A percentile compares a stretch with the other conserved stretches of the same genome.
These are phyloP conservation scores for Buxus sempervirens DNA, from an alignment of 164 flowering plant genomes.

Conservation along the genomic window DNA sequence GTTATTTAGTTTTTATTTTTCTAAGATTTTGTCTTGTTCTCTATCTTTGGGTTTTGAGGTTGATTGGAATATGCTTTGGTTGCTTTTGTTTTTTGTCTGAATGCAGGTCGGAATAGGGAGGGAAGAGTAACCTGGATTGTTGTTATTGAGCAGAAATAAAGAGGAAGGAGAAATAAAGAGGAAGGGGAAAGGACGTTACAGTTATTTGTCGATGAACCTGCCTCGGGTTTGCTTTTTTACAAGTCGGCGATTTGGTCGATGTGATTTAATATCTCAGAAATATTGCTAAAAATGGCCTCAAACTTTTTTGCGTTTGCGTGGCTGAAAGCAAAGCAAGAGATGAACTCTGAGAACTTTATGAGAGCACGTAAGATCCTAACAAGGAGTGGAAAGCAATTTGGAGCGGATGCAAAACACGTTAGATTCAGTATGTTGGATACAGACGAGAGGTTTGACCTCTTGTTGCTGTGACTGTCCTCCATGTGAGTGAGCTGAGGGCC, in stretches of 20 bases:
- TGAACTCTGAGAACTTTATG: conserved; percentile 45
- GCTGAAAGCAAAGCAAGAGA: conserved; percentile 40
- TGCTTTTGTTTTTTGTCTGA: not conserved
- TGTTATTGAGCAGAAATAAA: not conserved
- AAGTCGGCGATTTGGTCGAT: too few species aligned
- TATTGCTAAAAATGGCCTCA: too few species aligned
- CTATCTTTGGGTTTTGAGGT: not conserved
- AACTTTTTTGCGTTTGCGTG: conserved; percentile 78
- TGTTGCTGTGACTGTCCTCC: conserved; percentile 31
- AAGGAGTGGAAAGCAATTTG: conserved; percentile 55
- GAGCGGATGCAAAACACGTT: conserved; percentile 41
- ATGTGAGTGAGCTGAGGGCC: too few species aligned
- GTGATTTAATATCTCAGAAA: too few species aligned
- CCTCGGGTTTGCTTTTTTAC: too few species aligned
- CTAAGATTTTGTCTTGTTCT: too few species aligned
- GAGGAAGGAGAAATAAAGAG: too few species aligned
- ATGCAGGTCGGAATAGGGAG: not conserved
- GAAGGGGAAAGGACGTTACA: too few species aligned
- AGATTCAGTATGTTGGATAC: conserved; percentile 42
- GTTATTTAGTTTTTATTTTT: too few species aligned
- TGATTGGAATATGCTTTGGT: not conserved
- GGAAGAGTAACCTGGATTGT: not conserved
- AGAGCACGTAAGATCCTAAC: conserved; percentile 34
- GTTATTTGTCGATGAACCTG: too few species aligned
- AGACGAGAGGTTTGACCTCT: conserved; percentile 25